These are phyloP conservation scores for Monosporascus sp. DNA, from an alignment of 2,329 filamentous ascomycete genomes.

Conservation along the genomic window DNA sequence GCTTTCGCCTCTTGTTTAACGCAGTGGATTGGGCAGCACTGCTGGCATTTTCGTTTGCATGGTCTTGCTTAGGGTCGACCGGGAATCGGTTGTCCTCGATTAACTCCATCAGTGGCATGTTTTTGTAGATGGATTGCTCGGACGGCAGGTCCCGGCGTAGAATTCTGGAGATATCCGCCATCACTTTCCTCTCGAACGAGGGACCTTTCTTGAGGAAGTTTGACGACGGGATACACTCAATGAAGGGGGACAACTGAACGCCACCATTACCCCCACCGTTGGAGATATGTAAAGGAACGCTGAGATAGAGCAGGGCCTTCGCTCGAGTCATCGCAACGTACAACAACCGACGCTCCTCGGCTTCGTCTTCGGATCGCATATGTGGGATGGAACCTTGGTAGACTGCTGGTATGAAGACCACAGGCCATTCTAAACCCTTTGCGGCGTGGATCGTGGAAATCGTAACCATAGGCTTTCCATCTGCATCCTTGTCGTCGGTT, in stretches of 20 bases:
- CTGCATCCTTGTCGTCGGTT: slow-evolving; percentile 53
- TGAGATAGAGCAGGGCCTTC: slow-evolving; percentile 80
- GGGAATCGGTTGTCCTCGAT: slow-evolving; percentile 67
- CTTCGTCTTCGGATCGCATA: slow-evolving; percentile 74
- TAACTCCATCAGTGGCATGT: slow-evolving; percentile 48
- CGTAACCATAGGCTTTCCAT: slow-evolving; percentile 64
- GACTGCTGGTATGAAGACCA: slow-evolving; percentile 87
- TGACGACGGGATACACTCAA: slow-evolving; percentile 42
- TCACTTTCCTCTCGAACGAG: slow-evolving; percentile 56
- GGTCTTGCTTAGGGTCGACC: slow-evolving; percentile 48
- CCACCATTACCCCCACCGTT: slow-evolving; percentile 47
- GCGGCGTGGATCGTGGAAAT: slow-evolving; percentile 96
- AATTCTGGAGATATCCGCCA: slow-evolving; percentile 67
- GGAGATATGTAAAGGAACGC: slow-evolving; percentile 67
- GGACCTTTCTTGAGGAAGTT: slow-evolving; percentile 56
- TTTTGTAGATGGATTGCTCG: slow-evolving; percentile 48
- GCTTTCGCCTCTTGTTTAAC: slow-evolving; percentile 23
- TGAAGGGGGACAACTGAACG: slow-evolving; percentile 67
- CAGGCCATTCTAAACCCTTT: slow-evolving; percentile 93
- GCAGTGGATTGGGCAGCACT: slow-evolving; percentile 8
- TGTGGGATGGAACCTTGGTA: slow-evolving; percentile 92
- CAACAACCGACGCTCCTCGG: slow-evolving; percentile 82
- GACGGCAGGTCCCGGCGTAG: slow-evolving; percentile 59
- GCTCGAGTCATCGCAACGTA: slow-evolving; percentile 98
- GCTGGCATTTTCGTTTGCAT: slow-evolving; percentile 27